Conservation (phyloP, 73 alveolate species). For the Uronychia setigera region DNA sequence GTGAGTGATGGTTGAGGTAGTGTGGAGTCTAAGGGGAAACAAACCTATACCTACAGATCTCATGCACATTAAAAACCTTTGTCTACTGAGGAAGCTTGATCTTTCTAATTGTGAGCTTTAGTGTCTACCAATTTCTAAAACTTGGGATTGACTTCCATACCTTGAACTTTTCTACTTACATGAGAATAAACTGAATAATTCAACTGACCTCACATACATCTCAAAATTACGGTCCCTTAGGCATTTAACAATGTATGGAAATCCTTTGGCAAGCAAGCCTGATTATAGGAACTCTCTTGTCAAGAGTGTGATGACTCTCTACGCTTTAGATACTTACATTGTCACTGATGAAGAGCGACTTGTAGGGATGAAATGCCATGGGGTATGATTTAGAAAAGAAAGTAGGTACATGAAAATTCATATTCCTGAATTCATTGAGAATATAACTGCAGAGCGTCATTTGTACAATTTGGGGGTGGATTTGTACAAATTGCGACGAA, state of each 20-base stretch:
- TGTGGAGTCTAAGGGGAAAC: too few relatives aligned
- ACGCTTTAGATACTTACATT: constrained; percentile 54
- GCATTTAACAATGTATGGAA: constrained; percentile 47
- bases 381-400: constrained; percentile 42
- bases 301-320: constrained; percentile 12
- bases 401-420: constrained; percentile 46
- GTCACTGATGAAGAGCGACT: constrained; percentile 67
- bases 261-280: constrained; percentile 42
- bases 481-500: constrained; percentile 44
- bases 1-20: too few relatives aligned
- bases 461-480: constrained; percentile 57
- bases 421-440: constrained; percentile 61
- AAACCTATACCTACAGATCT: too few relatives aligned
- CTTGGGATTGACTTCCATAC: background rate
- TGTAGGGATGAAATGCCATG: constrained; percentile 57
- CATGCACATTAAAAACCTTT: too few relatives aligned
- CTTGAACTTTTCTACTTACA: constrained; percentile 14
- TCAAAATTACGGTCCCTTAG: constrained; percentile 33
- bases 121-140: constrained; percentile 31
- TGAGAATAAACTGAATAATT: constrained; percentile 4
- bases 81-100: constrained; percentile 50
- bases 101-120: constrained; percentile 26
- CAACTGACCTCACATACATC: constrained; percentile 31
- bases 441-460: constrained; percentile 58
- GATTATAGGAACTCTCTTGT: constrained; percentile 65